Evolutionary conservation across 352 stramenopile genomes (phyloP).

Genomic region (Phytopythium helicoides): DNA sequence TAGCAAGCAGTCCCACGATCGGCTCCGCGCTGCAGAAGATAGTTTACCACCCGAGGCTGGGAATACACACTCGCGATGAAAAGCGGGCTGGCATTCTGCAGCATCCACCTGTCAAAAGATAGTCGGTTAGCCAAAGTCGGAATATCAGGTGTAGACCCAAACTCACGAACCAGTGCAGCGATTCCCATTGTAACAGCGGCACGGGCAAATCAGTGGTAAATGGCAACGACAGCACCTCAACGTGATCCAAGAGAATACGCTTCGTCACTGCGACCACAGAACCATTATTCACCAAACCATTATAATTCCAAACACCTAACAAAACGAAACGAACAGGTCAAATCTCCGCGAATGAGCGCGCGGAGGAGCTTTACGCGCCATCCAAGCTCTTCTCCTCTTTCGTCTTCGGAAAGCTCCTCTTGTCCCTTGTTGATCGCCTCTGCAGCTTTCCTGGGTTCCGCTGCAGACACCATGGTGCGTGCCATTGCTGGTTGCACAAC

Average conservation of each 20-base stretch:
- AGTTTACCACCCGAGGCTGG: constrained; percentile 45
- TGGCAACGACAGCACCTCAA: constrained; percentile 44
- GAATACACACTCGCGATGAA: constrained; percentile 62
- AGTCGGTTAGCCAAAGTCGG: too few species aligned
- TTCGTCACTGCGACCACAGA: constrained; percentile 24
- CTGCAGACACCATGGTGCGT: too few species aligned
- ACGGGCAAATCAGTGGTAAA: constrained; percentile 54
- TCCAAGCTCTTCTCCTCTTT: constrained; percentile 14
- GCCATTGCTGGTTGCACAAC: too few species aligned
- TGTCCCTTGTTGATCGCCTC: constrained; percentile 8
- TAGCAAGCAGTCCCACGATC: constrained; percentile 53
- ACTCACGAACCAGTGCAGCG: constrained; percentile 48
- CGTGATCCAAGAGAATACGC: constrained; percentile 32
- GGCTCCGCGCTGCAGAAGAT: constrained; percentile 55
- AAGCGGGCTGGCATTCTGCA: constrained; percentile 60
- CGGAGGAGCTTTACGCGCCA: constrained; percentile 33
- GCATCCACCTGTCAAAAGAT: constrained; percentile 57
- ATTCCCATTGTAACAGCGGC: constrained; percentile 69
- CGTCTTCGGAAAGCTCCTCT: constrained; percentile 9
- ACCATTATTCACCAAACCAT: background rate
- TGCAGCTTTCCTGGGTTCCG: too few species aligned
- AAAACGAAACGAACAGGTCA: constrained; percentile 15
- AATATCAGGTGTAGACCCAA: too few species aligned
- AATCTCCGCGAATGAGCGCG: constrained; percentile 23
- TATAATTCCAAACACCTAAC: background rate